phyloP scores from a whole-genome alignment of 2,329 filamentous ascomycete genomes.

The Parasarocladium wereldwijsianum region DNA sequence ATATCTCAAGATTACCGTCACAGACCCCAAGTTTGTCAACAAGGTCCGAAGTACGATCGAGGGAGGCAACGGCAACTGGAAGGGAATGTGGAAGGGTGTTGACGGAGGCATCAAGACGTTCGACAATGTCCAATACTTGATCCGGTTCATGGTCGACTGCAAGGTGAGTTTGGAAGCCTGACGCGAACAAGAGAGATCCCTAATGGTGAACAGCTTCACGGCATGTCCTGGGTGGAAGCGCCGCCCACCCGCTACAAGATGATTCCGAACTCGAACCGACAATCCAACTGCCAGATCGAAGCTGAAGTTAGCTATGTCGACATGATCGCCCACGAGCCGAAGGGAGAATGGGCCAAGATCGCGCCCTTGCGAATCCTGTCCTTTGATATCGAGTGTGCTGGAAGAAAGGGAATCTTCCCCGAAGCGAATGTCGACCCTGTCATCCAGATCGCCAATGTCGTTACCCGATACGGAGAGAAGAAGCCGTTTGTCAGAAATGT shows the following conservation, averaged over 20 bases:
- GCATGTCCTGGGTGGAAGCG: conserved; percentile 96
- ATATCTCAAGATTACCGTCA: conserved; percentile 87
- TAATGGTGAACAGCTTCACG: conserved; percentile 46
- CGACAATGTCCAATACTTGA: conserved; percentile 87
- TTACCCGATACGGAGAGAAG: conserved; percentile 85
- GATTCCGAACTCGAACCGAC: conserved; percentile 47
- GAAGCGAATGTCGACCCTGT: conserved; percentile 85
- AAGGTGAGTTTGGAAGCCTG: conserved; percentile 53
- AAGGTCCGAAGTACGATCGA: conserved; percentile 66
- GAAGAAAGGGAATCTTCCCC: conserved; percentile 92
- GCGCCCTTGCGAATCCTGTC: conserved; percentile 84
- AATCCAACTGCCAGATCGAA: conserved; percentile 95
- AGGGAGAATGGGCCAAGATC: conserved; percentile 97
- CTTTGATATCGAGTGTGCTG: conserved; percentile 97
- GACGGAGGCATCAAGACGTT: conserved; percentile 71
- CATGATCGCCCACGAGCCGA: conserved; percentile 72
- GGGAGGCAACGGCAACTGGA: conserved; percentile 68
- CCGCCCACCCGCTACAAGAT: conserved; percentile 60
- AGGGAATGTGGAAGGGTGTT: conserved; percentile 66
- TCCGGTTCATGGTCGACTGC: conserved; percentile 97
- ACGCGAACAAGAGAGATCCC: no score
- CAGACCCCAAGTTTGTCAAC: conserved; percentile 71
- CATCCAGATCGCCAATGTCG: conserved; percentile 95
- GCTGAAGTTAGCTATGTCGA: conserved; percentile 71
- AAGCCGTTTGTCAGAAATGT: conserved; percentile 96